Percentiles rank a stretch among this genome's conserved stretches.
These are phyloP conservation scores for Suhomyces atakaporum DNA, from an alignment of 1,139 yeast genomes.

Conservation along the genomic window DNA sequence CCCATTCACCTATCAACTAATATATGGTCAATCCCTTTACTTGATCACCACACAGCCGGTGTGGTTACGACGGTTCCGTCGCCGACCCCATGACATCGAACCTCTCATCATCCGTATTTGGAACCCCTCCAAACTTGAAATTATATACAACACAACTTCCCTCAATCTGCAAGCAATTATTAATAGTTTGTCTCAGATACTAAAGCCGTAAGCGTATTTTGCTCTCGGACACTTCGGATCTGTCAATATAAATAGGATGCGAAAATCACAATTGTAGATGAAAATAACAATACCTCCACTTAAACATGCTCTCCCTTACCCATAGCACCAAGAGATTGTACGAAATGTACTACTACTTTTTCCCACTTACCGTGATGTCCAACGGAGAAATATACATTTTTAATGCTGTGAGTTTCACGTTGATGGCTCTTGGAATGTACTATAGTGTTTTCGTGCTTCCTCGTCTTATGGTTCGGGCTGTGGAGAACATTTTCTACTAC, in stretches of 20 bases:
- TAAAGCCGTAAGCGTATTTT: not conserved
- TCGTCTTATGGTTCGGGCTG: slow-evolving; percentile 14
- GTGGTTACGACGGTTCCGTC: slow-evolving; percentile 14
- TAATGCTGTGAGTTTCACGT: slow-evolving; percentile 19
- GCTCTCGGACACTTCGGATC: not conserved
- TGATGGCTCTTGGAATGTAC: slow-evolving; percentile 22
- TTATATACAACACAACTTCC: not conserved
- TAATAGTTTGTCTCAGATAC: slow-evolving; percentile 5
- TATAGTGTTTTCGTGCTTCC: slow-evolving; percentile 21
- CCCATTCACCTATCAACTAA: slow-evolving; percentile 3
- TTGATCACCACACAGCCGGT: slow-evolving; percentile 10
- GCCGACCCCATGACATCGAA: not conserved
- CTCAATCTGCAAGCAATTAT: slow-evolving; percentile 2
- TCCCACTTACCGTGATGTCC: slow-evolving; percentile 34
- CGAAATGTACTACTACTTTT: slow-evolving; percentile 27
- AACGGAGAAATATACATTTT: slow-evolving; percentile 25
- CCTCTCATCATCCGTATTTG: not conserved
- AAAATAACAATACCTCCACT: no score
- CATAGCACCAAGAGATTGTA: slow-evolving; percentile 18
- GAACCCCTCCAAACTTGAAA: no score
- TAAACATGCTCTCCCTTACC: slow-evolving; percentile 5
- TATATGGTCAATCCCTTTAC: slow-evolving; percentile 3
- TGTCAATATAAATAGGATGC: not conserved
- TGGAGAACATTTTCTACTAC: slow-evolving; percentile 21
- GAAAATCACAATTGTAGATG: not conserved